These are phyloP conservation scores for Phialophora tarda DNA, from an alignment of 2,329 filamentous ascomycete species.

Conservation along the genomic window DNA sequence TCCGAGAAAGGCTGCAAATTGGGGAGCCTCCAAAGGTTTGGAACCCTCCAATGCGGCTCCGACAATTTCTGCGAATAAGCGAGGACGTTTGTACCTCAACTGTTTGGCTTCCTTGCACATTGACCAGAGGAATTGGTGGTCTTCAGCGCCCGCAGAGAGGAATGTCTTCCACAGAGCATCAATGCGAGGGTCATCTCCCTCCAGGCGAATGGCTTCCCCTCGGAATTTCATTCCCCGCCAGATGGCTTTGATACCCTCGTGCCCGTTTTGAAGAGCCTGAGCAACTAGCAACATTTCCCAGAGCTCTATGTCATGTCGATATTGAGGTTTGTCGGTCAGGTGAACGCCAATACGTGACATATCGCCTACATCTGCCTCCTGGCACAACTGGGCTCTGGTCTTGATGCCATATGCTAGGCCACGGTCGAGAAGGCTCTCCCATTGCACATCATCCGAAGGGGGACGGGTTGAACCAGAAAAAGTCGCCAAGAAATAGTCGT, in stretches of 20 bases:
- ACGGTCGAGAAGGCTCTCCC: conserved; percentile 33
- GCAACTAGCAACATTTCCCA: conserved; percentile 54
- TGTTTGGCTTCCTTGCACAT: conserved; percentile 26
- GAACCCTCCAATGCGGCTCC: conserved; percentile 45
- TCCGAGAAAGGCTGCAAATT: conserved; percentile 32
- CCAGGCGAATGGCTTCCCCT: conserved; percentile 33
- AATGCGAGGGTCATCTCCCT: conserved; percentile 32
- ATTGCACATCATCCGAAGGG: conserved; percentile 10
- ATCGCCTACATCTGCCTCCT: conserved; percentile 51
- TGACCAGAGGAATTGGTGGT: conserved; percentile 30
- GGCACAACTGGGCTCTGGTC: conserved; percentile 46
- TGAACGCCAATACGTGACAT: conserved; percentile 45
- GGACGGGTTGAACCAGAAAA: not conserved
- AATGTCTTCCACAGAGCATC: conserved; percentile 34
- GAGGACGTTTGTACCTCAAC: conserved; percentile 39
- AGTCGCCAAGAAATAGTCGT: conserved; percentile 11
- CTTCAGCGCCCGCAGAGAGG: conserved; percentile 30
- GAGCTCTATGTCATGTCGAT: conserved; percentile 48
- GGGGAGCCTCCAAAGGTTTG: conserved; percentile 31
- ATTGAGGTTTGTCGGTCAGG: conserved; percentile 46
- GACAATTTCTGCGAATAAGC: conserved; percentile 55
- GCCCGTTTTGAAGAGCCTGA: conserved; percentile 51
- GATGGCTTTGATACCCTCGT: conserved; percentile 50
- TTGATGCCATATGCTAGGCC: conserved; percentile 41
- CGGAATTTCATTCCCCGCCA: conserved; percentile 43